Evolutionary conservation across 1,284 basidiomycete species (phyloP), one percentile per base, ranked within the genome.

Genomic region (Ganoderma boninense): DNA sequence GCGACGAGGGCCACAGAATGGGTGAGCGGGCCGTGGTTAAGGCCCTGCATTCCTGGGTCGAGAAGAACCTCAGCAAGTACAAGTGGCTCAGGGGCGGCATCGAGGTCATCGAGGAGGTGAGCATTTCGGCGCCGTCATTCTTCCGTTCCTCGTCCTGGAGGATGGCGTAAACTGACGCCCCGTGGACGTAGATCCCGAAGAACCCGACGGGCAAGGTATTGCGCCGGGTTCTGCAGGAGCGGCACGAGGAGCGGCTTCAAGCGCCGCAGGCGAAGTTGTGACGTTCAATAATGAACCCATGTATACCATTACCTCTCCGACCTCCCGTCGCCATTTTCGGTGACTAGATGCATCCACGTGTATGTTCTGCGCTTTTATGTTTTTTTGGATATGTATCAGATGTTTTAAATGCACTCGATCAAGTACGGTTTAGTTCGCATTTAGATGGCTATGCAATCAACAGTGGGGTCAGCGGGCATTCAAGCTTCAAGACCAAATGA

Each of bases 31-130:
- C 81, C 40, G 86, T 84, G 4, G 73, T 87, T 2, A 78, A 80
- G 64, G 83, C 80, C 63, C 80, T 95, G 11, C 86, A 92, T 14
- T 78, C 74, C 20, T 94, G 92, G 92, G 82, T 87, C 40, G 82
- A 86, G 71, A 82, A 87, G 78, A 85, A 86, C 70, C 78, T 93
- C 71, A 92, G 91, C 80, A 88, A 86, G 75, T 92, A 90, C 74
- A 93, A 93, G 78, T 91, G 91, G 87, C 73, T 93, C 62, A 81
- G 90, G 32, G 92, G 92, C 3, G 92, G 92, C 0, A 87, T 92
- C 29, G 86, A 87, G 72, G 79, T 92, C n/a, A 85, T 93, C 2
- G 79, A 86, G 65, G 83, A 89, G 84, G 91, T 90, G 46, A 35
- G 86, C 79, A 16, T 46, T 52, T 18, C 43, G 7, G 16, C 18